Conservation (phyloP, 352 stramenopile species). For the Thraustochytrium striatum region DNA sequence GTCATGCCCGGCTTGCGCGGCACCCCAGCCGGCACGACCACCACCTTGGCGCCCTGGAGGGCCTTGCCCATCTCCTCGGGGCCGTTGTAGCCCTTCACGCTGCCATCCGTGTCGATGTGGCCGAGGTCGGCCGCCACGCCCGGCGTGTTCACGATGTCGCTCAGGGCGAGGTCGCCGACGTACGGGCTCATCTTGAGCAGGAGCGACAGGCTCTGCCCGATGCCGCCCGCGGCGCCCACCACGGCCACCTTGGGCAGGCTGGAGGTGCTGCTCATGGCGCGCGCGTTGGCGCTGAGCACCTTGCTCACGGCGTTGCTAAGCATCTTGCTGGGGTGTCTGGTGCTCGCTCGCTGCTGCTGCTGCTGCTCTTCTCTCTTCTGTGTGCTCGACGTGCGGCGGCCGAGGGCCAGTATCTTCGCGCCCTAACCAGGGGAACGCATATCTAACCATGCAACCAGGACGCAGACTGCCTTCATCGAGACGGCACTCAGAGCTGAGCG, state of each 20-base stretch:
- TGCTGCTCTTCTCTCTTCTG: too few species aligned
- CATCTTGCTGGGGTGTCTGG: too few species aligned
- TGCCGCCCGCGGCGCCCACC: conserved; percentile 88
- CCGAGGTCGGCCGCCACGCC: conserved; percentile 93
- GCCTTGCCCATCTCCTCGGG: conserved; percentile 54
- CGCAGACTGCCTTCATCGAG: too few species aligned
- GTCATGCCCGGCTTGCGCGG: conserved; percentile 97
- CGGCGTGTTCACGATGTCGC: conserved; percentile 87
- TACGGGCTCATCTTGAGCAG: conserved; percentile 93
- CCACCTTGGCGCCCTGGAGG: conserved; percentile 80
- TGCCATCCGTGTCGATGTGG: conserved; percentile 53
- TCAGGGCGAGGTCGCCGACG: conserved; percentile 92
- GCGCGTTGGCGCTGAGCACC: background rate
- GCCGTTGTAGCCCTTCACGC: conserved; percentile 57
- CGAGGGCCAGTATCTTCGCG: too few species aligned
- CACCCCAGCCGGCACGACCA: conserved; percentile 98
- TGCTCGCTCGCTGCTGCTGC: too few species aligned
- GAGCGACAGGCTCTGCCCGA: conserved; percentile 96
- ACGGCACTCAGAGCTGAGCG: too few species aligned
- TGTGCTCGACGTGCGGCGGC: too few species aligned
- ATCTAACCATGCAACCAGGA: too few species aligned
- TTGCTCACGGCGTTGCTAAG: too few species aligned
- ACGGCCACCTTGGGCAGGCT: conserved; percentile 54
- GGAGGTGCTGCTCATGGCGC: conserved; percentile 35
- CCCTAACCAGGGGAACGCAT: too few species aligned